Base-by-base conservation (phyloP, 2,329 filamentous ascomycete species). In the Tolypocladium ovalisporum region DNA sequence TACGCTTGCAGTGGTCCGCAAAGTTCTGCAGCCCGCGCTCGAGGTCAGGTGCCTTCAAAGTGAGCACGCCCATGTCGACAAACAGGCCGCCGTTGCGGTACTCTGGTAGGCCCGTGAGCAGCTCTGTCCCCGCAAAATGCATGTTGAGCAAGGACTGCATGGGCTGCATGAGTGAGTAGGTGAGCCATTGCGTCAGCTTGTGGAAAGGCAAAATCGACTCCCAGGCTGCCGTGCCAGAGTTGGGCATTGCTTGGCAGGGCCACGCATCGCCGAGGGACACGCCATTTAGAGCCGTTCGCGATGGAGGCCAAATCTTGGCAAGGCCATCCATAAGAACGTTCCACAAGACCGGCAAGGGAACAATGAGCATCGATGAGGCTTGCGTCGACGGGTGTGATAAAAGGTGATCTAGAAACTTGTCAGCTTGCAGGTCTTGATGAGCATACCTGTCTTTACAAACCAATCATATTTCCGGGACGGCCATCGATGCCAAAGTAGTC, bases 121-220 rank as follows among this genome's bases (percentile, higher is more conserved):
- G 79, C 60, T 95, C 89, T 1, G 84, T 83, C 49, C 90, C 90
- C 3, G 87, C 85, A 70, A 94, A 94, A 62, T 90, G 84, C 59
- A 95, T 85, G 58, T 87, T 83, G 65, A 96, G 84, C 27, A 96
- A 73, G 62, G 85, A 88, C 57, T 86, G 83, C 87, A 96, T 95
- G 0, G 91, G 91, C 29, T 91, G 87, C 89, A 95, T 95, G 57
- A 97, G 81, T 2, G 90, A 96, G 73, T 96, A 96, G 54, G 88
- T 90, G 57, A 97, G 85, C 92, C 92, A 97, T 71, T 96, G 91
- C 0, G 91, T 95, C 39, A 96, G 81, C 74, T 96, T 96, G 77
- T 97, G 92, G 76, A 96, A 96, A 0, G 91, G 91, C 13, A 93
- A 83, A 61, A 95, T 92, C 0, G 81, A 87, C 68, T 91, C 86